Conservation (phyloP, 768 basidiomycete genomes). For the Tulasnella sp. region DNA sequence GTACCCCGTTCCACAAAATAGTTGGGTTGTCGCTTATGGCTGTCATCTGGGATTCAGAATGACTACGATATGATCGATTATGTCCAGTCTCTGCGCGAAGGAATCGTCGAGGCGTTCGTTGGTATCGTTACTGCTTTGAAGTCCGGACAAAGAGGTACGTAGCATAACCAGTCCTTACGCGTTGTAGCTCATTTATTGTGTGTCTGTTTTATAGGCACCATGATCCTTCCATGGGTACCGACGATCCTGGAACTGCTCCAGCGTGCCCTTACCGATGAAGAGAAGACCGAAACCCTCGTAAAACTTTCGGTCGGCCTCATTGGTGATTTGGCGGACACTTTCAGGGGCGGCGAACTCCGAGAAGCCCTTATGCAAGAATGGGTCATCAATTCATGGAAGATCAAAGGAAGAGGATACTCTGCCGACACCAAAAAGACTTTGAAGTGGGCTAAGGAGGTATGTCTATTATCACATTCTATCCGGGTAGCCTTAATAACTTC, state of each 20-base stretch:
- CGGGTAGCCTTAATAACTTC: not conserved
- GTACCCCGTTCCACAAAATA: not conserved
- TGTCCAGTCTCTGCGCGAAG: conserved; percentile 77
- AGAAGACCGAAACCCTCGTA: conserved; percentile 64
- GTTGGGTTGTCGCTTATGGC: not conserved
- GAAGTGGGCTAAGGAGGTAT: conserved; percentile 87
- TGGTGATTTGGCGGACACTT: conserved; percentile 86
- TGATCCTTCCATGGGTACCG: conserved; percentile 57
- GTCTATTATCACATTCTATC: not conserved
- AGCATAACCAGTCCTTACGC: too few relatives aligned
- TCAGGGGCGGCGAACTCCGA: conserved; percentile 70
- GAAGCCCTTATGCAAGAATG: conserved; percentile 65
- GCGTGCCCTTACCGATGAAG: conserved; percentile 65
- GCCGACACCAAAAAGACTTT: conserved; percentile 76
- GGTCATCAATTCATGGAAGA: conserved; percentile 56
- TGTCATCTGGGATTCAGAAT: conserved; percentile 33
- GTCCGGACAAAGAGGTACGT: conserved; percentile 62
- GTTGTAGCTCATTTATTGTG: not conserved
- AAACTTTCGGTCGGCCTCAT: conserved; percentile 72
- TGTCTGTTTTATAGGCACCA: conserved; percentile 26
- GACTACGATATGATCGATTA: conserved; percentile 91
- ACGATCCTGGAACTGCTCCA: conserved; percentile 72
- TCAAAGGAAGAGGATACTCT: conserved; percentile 53
- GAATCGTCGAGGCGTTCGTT: conserved; percentile 93
- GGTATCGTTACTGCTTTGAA: conserved; percentile 88